Evolutionary conservation across 768 basidiomycete genomes (phyloP), one percentile per base, ranked within the genome.

Genomic region (Agrocybe praecox): DNA sequence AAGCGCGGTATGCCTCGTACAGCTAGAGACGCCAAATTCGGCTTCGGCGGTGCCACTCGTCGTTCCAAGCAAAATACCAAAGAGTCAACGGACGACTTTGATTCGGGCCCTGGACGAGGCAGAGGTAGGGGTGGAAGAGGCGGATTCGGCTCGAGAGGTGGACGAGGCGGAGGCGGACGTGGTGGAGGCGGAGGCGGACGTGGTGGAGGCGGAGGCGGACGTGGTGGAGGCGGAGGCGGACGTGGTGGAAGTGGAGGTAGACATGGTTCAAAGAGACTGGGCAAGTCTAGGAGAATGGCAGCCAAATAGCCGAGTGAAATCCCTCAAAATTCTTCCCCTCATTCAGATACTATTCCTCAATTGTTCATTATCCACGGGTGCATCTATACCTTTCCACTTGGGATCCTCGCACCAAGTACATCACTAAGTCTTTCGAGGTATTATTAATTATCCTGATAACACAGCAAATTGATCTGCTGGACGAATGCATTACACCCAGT

Each of bases 1-100:
- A 81, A 81, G n/a, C 67, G 74, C 47, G 73, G 69, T 19, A 72
- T 89, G 58, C 76, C 83, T 45, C 85, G 92, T 17, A 69, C 77
- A 22, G 80, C 77, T 14, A 83, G 94, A 42, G 87, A 96, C 69
- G 70, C 83, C 65, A 96, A 96, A 70, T 96, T 82, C 67, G 92
- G 93, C 14, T 90, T 90, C 63, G 89, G 90, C 19, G 86, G 91
- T 21, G 79, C 79, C 2, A 86, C 84, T 5, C 76, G 82, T 64
- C 77, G 86, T 52, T 82, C 86, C 32, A 96, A 96, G 73, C 85
- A 89, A 68, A 96, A 96, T 65, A 94, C 89, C 10, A 78, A 77
- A 53, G 84, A 87, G 50, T 92, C 90, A 1, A 94, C 92, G 10
- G 92, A 94, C 65, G 79, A 85, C 64, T 92, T 94, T 62, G 82